phyloP scores from a whole-genome alignment of 352 stramenopile species.

The Pythium periplocum region DNA sequence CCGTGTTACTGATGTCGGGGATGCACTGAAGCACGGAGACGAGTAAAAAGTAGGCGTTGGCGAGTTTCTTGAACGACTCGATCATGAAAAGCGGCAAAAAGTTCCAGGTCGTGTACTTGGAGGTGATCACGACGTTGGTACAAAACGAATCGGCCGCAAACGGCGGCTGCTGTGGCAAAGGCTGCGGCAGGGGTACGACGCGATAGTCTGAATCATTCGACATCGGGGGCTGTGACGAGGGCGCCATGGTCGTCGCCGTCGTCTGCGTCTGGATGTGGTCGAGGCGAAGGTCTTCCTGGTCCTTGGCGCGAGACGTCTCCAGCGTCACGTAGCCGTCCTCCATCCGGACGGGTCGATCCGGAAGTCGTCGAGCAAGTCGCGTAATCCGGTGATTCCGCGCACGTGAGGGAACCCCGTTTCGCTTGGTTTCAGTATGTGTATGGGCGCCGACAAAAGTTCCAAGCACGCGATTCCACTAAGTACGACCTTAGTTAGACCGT shows the following conservation, averaged over 20 bases:
- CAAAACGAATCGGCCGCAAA: slow-evolving; percentile 33
- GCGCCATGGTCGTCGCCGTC: neutral
- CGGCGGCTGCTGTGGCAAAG: slow-evolving; percentile 12
- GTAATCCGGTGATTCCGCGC: too few relatives aligned
- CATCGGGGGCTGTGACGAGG: slow-evolving; percentile 1
- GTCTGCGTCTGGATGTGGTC: slow-evolving; percentile 5
- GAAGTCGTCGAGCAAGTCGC: too few relatives aligned
- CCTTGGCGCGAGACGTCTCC: slow-evolving; percentile 24
- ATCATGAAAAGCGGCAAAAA: slow-evolving; percentile 88
- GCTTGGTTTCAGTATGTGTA: slow-evolving; percentile 8
- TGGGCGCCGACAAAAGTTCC: neutral
- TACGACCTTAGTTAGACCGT: too few relatives aligned
- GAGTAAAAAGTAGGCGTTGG: slow-evolving; percentile 92
- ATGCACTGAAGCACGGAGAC: slow-evolving; percentile 84
- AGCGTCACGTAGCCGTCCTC: slow-evolving; percentile 24
- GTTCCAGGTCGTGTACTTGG: slow-evolving; percentile 88
- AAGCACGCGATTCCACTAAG: neutral
- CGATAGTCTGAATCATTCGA: slow-evolving; percentile 37
- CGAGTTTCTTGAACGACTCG: slow-evolving; percentile 81
- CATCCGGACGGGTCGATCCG: slow-evolving; percentile 3
- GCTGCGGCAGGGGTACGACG: slow-evolving; percentile 41
- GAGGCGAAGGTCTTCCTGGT: slow-evolving; percentile 4
- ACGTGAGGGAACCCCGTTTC: neutral
- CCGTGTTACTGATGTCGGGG: slow-evolving; percentile 81
- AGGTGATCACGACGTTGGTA: slow-evolving; percentile 88